Conservation (phyloP, 495 filamentous ascomycete genomes). For the Penicillium dipodomyicola region DNA sequence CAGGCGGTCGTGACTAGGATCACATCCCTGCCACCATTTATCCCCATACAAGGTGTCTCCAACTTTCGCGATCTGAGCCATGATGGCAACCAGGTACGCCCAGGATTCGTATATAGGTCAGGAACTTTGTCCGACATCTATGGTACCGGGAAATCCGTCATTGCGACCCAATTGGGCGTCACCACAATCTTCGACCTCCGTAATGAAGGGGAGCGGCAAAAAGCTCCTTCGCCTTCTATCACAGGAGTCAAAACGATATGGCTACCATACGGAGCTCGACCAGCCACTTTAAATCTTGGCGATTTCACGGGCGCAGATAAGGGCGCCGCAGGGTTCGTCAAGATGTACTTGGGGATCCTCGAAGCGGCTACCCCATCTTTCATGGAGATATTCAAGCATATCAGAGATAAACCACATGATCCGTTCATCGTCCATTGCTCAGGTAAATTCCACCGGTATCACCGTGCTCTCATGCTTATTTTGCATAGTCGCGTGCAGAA, state of each 20-base stretch:
- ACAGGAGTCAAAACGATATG: constrained; percentile 50
- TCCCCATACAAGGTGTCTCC: constrained; percentile 46
- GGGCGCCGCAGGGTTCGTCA: constrained; percentile 52
- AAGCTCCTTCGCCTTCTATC: constrained; percentile 37
- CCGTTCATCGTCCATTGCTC: constrained; percentile 59
- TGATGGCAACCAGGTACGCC: constrained; percentile 39
- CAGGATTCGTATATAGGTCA: constrained; percentile 51
- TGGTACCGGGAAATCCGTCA: constrained; percentile 46
- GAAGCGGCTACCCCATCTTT: constrained; percentile 31
- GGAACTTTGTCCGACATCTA: constrained; percentile 48
- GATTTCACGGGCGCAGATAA: constrained; percentile 58
- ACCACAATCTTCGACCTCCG: constrained; percentile 65
- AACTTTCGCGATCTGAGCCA: constrained; percentile 58
- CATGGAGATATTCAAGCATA: constrained; percentile 37
- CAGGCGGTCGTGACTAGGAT: constrained; percentile 26
- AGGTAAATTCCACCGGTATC: constrained; percentile 36
- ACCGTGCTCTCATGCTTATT: background rate
- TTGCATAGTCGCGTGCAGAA: background rate
- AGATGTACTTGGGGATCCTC: constrained; percentile 54
- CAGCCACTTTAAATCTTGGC: constrained; percentile 38
- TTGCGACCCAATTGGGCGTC: constrained; percentile 52
- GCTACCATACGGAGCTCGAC: constrained; percentile 34
- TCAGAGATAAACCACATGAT: constrained; percentile 38
- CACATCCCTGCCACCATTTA: constrained; percentile 49
- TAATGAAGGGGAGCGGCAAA: constrained; percentile 49